Evolutionary conservation across 345 rosid genomes (phyloP), one percentile per base, ranked within the genome.

Genomic region (Pseudoturritis turrita): DNA sequence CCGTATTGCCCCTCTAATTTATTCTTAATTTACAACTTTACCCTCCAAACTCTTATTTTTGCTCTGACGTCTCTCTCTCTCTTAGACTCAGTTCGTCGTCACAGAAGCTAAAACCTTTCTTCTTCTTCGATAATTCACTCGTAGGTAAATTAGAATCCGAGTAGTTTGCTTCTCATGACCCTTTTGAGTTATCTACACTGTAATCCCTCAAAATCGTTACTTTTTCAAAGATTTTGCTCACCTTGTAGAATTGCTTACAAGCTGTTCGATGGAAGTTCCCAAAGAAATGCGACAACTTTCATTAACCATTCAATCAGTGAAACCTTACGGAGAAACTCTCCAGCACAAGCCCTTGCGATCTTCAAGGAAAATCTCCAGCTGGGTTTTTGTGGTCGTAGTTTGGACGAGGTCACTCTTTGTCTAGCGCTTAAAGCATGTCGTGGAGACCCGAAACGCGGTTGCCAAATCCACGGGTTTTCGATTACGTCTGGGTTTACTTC

Each of bases 401-500:
- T 87, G 23, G 82, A 89, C 55, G 87, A 83, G 63, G 86, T 82
- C 51, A 85, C 87, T 2, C n/a, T 89, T 25, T 77, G 91, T 10
- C 62, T 86, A 15, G 89, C 85, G 13, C 87, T 91, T 72, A 94
- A 88, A 80, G 89, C 84, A 57, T 91, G 90, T 57, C 56, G 77
- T 31, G 82, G 90, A 31, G 77, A 84, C 82, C 58, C 68, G n/a
- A 63, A 54, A 25, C 81, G 60, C 7, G 93, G 92, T 19, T 71
- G 80, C 46, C 96, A 89, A 84, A 64, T 91, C 75, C 98, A 91
- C 23, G 88, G 89, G 19, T 85, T 91, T 50, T 80, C 95, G 19
- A 50, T 85, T 39, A 62, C 83, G 37, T 86, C 88, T 25, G 95
- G 96, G 63, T 79, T 87, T 33, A 53, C 63, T 79, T 87, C 92